Evolutionary conservation across 345 rosid species (phyloP), one percentile per base, ranked within the genome.

Genomic region (Gossypium longicalyx): DNA sequence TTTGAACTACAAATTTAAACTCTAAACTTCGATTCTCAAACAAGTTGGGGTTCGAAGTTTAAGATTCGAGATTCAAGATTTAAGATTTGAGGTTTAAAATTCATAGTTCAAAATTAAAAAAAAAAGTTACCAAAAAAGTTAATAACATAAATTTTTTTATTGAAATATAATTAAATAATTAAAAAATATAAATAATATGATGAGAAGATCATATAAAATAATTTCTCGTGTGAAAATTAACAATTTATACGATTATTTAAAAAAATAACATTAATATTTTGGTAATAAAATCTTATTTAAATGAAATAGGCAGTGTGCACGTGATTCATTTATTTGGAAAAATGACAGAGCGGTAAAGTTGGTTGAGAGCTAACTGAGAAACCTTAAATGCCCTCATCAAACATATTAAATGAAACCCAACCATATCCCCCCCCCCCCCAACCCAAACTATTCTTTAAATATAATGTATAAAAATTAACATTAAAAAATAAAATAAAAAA

Each of bases 61-160:
- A 34, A 1, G 0, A 0, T 34, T 34, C 0, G 0, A 34, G 1
- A 4, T 29, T 29, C 0, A 29, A 29, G 0, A 29, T 4, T 29
- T 29, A 0, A 0, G 0, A 29, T 29, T 29, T 29, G 0, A 0
- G 6, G 0, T 4, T 4, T 29, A 29, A 3, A 29, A 3, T 29
- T 29, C 5, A 34, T 34, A 1, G 38, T 34, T 4, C 38, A 34
- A 34, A 6, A 34, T 34, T n/a, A n/a, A n/a, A n/a, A 34, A 34
- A 34, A 29, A 29, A 4, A 29, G 0, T 29, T 29, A 29, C 0
- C 0, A 4, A 29, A 34, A 34, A 0, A 4, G 0, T 29, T 29
- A 29, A 27, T 27, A 27, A 27, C 0, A 27, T 27, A 27, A 22
- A 27, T 2, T 3, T 27, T 27, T 27, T 27, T 29, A 29, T 4